phyloP scores from a whole-genome alignment of 257 asterid genomes.

The Solanum chmielewskii region DNA sequence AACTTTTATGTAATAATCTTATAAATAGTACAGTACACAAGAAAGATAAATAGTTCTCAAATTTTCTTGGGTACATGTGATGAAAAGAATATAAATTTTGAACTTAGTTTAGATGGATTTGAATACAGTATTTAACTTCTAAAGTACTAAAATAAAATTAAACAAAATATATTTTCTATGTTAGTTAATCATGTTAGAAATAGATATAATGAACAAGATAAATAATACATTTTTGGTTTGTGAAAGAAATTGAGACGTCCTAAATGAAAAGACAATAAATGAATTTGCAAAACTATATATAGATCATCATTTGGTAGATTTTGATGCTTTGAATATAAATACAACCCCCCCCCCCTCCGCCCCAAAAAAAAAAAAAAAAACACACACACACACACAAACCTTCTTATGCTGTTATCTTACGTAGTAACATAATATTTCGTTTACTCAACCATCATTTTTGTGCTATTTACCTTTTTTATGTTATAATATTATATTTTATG shows the following conservation, averaged over 20 bases:
- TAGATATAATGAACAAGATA: background rate
- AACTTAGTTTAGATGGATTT: background rate
- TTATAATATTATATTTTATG: background rate
- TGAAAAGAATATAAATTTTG: background rate
- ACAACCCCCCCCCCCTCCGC: background rate
- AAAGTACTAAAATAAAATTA: background rate
- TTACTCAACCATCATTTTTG: background rate
- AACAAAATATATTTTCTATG: background rate
- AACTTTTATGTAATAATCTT: background rate
- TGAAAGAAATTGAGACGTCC: too few species aligned
- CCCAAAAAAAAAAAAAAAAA: too few species aligned
- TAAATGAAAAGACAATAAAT: background rate
- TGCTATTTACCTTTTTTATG: background rate
- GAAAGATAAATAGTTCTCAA: background rate
- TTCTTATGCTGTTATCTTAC: background rate
- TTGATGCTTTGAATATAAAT: background rate
- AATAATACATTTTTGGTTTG: background rate
- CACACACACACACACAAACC: background rate
- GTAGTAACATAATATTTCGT: background rate
- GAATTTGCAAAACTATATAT: background rate
- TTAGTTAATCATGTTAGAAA: background rate
- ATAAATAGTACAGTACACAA: background rate
- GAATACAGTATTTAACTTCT: background rate
- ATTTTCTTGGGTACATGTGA: background rate
- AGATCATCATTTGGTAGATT: background rate